Evolutionary conservation across 108 stramenopile genomes (phyloP), one percentile per base, ranked within the genome.

Genomic region (Skeletonema grethae): DNA sequence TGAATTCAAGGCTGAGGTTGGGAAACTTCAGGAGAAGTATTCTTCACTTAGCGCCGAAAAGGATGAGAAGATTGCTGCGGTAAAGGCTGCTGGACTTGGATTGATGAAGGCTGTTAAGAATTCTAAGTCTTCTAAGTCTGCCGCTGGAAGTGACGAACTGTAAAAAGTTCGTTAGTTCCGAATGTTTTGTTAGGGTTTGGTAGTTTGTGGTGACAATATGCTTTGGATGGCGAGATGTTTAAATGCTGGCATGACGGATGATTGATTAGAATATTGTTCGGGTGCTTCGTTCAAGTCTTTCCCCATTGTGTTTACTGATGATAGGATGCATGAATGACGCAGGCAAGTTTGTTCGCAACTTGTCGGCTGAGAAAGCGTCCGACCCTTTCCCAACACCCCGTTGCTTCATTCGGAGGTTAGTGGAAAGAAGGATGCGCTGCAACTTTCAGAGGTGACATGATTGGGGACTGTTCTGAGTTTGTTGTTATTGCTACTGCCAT

Each of bases 1-100:
- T 18, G 68, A 70, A 13, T 90, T 90, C 73, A 83, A 89, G 65
- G 70, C 57, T 7, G 76, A 80, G 12, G 82, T 92, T n/a, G 67
- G 82, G 5, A 67, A 72, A 30, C 77, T 92, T 20, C 82, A 90
- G 70, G 65, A 85, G 7, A 59, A 63, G 56, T 90, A 88, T 67
- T 80, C 86, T n/a, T 22, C 46, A 28, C 48, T 85, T 39, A 55
- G 35, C 28, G 34, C 65, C 22, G 77, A 78, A 16, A 72, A 82
- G 65, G 78, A 90, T 7, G 55, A 72, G 15, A 80, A 68, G 15
- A 48, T 85, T 15, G 86, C 79, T 30, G 64, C 38, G 13, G 76
- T 87, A 15, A 89, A 90, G 84, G 55, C 57, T 7, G 61, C 46
- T 28, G 71, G 84, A 16, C 79, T 82, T 67, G 87, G 88, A 16